Evolutionary conservation across 2,329 filamentous ascomycete species (phyloP), one percentile per base, ranked within the genome.

Genomic region (Tolypocladium inflatum): DNA sequence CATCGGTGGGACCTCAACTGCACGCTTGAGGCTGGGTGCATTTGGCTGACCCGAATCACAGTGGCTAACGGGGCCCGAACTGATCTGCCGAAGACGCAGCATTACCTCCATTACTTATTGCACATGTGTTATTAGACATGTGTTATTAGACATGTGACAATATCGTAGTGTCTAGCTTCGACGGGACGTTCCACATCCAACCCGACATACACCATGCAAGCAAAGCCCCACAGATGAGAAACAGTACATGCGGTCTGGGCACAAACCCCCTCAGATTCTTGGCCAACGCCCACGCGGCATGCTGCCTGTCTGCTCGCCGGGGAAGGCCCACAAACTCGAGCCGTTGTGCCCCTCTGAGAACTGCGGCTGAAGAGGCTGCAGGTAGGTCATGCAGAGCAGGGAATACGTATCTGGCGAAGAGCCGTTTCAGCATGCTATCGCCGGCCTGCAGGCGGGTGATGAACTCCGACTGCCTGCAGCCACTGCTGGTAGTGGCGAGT

Each of bases 381-480:
- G 61, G 61, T n/a, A 58, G 57, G 42, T 62, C 61, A 30, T 57
- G 39, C 54, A 62, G 39, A 23, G 52, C 48, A 13, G 61, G 61
- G 23, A 62, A 52, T 10, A 59, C n/a, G n/a, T 55, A 59, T 30
- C 61, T 50, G 15, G 57, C 61, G 2, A 61, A 19, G 11, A 61
- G 42, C 19, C 57, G 52, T 48, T 51, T 58, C 38, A 55, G 30
- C 2, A 59, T 38, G 8, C 59, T 56, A 10, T 62, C 54, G 41
- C 57, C 56, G 3, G 61, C 55, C n/a, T 62, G 61, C 57, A 62
- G 58, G 21, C 61, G 61, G 8, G 60, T 60, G 5, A 62, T 50
- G 26, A 62, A 59, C 56, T 62, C 61, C 9, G 61, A 60, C 35
- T 59, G 57, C 10, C 21, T 41, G 57, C 61, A 62, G 7, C 58